Conservation (phyloP, 257 asterid genomes). For the Petunia axillaris region DNA sequence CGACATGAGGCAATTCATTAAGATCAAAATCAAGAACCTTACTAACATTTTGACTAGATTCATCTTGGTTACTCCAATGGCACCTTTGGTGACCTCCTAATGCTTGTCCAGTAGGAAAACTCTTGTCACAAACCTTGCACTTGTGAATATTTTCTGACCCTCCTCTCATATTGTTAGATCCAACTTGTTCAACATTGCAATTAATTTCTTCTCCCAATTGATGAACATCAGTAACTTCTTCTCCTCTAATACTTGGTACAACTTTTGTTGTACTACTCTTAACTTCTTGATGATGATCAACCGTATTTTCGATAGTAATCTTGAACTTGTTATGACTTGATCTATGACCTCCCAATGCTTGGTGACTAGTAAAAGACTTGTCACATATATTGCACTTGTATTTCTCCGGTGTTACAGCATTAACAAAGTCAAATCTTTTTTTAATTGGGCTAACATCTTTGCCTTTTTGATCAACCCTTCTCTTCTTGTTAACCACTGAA, state of each 20-base stretch:
- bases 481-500: too few relatives aligned
- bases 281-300: conserved; percentile 19
- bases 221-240: neutral
- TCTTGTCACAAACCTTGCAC: conserved; percentile 37
- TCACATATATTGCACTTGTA: conserved; percentile 40
- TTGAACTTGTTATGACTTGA: conserved; percentile 60
- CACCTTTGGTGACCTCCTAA: conserved; percentile 50
- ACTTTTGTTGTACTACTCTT: neutral
- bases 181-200: neutral
- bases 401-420: conserved; percentile 14
- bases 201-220: neutral
- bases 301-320: conserved; percentile 34
- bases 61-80: conserved; percentile 24
- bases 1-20: conserved; percentile 30
- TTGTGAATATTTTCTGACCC: neutral
- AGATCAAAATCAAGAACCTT: conserved; percentile 38
- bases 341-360: conserved; percentile 67
- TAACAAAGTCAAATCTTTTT: too few relatives aligned
- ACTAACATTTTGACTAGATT: neutral
- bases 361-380: conserved; percentile 37
- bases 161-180: neutral
- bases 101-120: conserved; percentile 37
- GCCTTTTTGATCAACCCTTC: too few relatives aligned
- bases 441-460: too few relatives aligned
- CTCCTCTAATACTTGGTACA: too few relatives aligned